A percentile compares a stretch with the other conserved stretches of the same genome.
Evolutionary conservation across 768 basidiomycete species (phyloP).

Genomic region (Boletus rubroflammeus): DNA sequence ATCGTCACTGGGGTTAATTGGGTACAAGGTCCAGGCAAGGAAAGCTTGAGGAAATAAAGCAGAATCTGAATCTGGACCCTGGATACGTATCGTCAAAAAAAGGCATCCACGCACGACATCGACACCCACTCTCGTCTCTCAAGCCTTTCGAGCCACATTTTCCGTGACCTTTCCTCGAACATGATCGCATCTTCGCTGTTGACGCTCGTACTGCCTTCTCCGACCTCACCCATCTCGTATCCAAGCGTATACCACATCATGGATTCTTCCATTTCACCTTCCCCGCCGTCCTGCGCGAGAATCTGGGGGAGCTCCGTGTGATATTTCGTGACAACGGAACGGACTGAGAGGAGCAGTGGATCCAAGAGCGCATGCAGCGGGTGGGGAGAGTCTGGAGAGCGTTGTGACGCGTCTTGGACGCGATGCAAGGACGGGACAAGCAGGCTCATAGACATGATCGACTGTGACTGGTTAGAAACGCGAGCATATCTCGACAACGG

Average conservation of each 20-base stretch:
- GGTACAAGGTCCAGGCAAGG: conserved; percentile 46
- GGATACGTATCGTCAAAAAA: conserved; percentile 6
- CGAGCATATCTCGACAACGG: not conserved
- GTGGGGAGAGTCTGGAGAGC: conserved; percentile 37
- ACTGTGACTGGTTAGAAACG: conserved; percentile 39
- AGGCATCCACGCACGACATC: not conserved
- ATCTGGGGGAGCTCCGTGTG: conserved; percentile 59
- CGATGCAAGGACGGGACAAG: conserved; percentile 56
- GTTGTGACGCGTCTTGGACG: conserved; percentile 36
- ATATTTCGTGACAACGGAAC: conserved; percentile 55
- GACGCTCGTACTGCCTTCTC: conserved; percentile 25
- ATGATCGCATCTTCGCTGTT: conserved; percentile 21
- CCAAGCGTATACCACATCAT: conserved; percentile 76
- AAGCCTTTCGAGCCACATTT: conserved; percentile 58
- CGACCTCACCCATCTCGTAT: conserved; percentile 45
- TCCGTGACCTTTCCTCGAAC: conserved; percentile 53
- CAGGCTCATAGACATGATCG: conserved; percentile 62
- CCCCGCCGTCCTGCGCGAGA: conserved; percentile 54
- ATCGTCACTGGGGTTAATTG: conserved; percentile 30
- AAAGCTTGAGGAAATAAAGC: conserved; percentile 61
- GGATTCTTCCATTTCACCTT: conserved; percentile 61
- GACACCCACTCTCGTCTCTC: conserved; percentile 61
- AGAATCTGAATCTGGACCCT: conserved; percentile 78
- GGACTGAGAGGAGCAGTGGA: conserved; percentile 60
- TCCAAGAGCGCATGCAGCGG: conserved; percentile 58